A percentile compares a stretch with the other conserved stretches of the same genome.
Conservation (phyloP, 768 basidiomycete genomes). For the Mycena leptocephala region DNA sequence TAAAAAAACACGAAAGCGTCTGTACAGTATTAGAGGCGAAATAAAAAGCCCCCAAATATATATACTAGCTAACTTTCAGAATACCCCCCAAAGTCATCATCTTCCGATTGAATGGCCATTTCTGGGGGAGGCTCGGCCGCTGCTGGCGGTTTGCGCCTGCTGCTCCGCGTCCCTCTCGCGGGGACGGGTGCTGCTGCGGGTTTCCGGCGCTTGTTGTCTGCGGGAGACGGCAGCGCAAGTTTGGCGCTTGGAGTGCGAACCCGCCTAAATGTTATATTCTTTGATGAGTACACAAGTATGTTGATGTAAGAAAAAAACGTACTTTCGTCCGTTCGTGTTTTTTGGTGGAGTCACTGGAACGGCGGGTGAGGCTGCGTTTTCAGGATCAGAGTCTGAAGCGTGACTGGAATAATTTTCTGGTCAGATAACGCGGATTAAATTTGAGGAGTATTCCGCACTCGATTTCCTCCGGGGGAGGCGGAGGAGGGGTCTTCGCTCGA, state of each 20-base stretch:
- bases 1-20: not conserved
- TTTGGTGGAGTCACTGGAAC: conserved; percentile 23
- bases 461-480: not conserved
- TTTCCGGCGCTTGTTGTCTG: conserved; percentile 29
- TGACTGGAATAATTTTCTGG: not conserved
- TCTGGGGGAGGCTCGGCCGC: not conserved
- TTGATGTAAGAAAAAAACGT: not conserved
- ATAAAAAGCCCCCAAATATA: not conserved
- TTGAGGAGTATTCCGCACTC: not conserved
- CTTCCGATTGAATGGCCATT: not conserved
- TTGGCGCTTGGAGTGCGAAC: conserved; percentile 29
- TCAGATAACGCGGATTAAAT: not conserved
- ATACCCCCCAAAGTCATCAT: conserved; percentile 27
- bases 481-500: not conserved
- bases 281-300: not conserved
- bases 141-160: not conserved
- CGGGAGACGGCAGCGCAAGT: conserved; percentile 27
- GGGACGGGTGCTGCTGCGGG: not conserved
- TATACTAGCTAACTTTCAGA: conserved; percentile 6
- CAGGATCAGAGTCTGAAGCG: conserved; percentile 10
- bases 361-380: conserved; percentile 2
- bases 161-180: conserved; percentile 14
- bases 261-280: not conserved
- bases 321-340: conserved; percentile 31
- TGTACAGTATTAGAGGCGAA: no score